Conservation (phyloP, 495 filamentous ascomycete species). For the Lasiosphaeriaceae sp. region DNA sequence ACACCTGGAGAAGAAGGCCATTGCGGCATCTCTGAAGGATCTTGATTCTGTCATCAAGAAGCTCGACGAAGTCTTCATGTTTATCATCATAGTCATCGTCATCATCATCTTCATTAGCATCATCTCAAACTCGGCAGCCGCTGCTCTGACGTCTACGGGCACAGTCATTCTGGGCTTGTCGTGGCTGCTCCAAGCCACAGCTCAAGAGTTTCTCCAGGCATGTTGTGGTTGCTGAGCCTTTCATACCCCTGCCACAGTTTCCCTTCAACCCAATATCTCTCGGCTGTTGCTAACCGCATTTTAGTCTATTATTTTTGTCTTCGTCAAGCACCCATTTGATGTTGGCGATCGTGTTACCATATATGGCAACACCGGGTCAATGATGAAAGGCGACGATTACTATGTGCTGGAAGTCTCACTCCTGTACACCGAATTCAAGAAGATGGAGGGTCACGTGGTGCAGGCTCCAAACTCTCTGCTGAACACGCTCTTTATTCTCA, state of each 20-base stretch:
- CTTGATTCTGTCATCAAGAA: slow-evolving; percentile 93
- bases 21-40: slow-evolving; percentile 90
- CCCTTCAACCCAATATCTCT: not conserved
- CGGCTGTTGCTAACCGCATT: not conserved
- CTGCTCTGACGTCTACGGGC: slow-evolving; percentile 81
- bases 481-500: slow-evolving; percentile 90
- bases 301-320: slow-evolving; percentile 86
- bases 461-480: slow-evolving; percentile 94
- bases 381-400: slow-evolving; percentile 81
- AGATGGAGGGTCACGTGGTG: slow-evolving; percentile 93
- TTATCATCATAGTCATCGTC: slow-evolving; percentile 74
- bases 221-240: not conserved
- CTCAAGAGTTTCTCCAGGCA: slow-evolving; percentile 77
- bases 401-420: slow-evolving; percentile 93
- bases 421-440: slow-evolving; percentile 98
- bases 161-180: slow-evolving; percentile 80
- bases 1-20: slow-evolving; percentile 90
- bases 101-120: slow-evolving; percentile 83
- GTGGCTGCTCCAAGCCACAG: slow-evolving; percentile 88
- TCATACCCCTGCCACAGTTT: not conserved
- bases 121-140: slow-evolving; percentile 81
- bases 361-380: slow-evolving; percentile 81
- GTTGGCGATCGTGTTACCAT: slow-evolving; percentile 91
- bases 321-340: slow-evolving; percentile 97
- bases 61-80: slow-evolving; percentile 81